Evolutionary conservation across 352 stramenopile species (phyloP).

Genomic region (Stramenopiles sp.): DNA sequence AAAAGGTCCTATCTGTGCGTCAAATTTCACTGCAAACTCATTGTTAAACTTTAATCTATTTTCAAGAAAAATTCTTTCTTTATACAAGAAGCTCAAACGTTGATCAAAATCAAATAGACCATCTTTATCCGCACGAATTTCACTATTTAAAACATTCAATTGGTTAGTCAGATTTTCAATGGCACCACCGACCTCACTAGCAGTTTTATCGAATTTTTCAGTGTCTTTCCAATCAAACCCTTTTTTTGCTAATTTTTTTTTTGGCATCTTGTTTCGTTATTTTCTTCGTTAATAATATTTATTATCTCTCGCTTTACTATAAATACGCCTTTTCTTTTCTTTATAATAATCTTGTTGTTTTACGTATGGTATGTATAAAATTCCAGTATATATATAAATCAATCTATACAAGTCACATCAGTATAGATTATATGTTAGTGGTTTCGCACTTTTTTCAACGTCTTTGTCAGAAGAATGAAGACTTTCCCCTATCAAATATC

Average conservation of each 20-base stretch:
- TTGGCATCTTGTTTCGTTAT: slow-evolving; percentile 3
- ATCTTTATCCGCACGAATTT: slow-evolving; percentile 21
- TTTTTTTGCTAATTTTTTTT: slow-evolving; percentile 9
- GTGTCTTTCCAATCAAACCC: slow-evolving; percentile 9
- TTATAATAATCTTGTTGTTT: no score
- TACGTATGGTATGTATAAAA: no score
- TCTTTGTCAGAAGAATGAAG: no score
- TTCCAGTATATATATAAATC: no score
- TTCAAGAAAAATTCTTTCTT: slow-evolving; percentile 14
- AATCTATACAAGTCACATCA: no score
- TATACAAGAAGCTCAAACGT: slow-evolving; percentile 13
- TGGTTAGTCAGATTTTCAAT: slow-evolving; percentile 13
- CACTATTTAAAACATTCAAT: slow-evolving; percentile 8
- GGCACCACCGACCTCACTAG: neutral
- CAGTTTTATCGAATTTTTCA: slow-evolving; percentile 7
- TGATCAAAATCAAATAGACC: slow-evolving; percentile 22
- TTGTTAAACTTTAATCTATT: slow-evolving; percentile 16
- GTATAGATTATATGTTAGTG: no score
- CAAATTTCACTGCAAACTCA: slow-evolving; percentile 20
- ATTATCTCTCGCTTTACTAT: no score
- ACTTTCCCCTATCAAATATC: no score
- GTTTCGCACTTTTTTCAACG: no score
- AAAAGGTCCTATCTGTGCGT: slow-evolving; percentile 19
- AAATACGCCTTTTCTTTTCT: no score
- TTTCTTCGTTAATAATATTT: no score